phyloP scores from a whole-genome alignment of 768 basidiomycete species.

The Suillus weaverae region DNA sequence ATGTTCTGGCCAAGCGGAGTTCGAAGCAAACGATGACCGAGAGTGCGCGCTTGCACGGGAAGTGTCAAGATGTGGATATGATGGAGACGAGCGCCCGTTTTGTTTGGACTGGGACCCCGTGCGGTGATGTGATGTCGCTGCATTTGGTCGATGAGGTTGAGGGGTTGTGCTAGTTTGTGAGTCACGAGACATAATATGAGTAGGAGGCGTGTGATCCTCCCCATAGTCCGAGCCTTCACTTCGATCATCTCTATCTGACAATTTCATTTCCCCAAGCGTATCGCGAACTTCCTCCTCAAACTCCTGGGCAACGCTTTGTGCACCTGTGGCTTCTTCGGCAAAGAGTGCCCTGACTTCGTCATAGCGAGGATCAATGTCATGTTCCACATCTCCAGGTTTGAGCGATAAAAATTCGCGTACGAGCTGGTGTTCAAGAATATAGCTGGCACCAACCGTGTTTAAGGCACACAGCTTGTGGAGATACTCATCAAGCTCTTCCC shows the following conservation, averaged over 20 bases:
- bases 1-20: slow-evolving; percentile 28
- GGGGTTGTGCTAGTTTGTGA: slow-evolving; percentile 25
- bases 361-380: slow-evolving; percentile 58
- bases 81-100: slow-evolving; percentile 32
- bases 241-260: slow-evolving; percentile 46
- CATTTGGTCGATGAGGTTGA: slow-evolving; percentile 47
- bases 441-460: slow-evolving; percentile 61
- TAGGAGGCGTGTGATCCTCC: slow-evolving; percentile 40
- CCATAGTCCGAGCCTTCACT: slow-evolving; percentile 72
- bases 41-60: slow-evolving; percentile 30
- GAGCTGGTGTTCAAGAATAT: slow-evolving; percentile 79
- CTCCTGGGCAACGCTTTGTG: slow-evolving; percentile 33
- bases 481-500: slow-evolving; percentile 87
- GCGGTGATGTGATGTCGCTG: slow-evolving; percentile 41
- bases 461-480: slow-evolving; percentile 77
- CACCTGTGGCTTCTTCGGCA: slow-evolving; percentile 32
- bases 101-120: slow-evolving; percentile 36
- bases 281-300: slow-evolving; percentile 47
- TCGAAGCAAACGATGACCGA: slow-evolving; percentile 25
- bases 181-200: slow-evolving; percentile 32
- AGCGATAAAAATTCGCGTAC: slow-evolving; percentile 82
- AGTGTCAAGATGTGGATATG: slow-evolving; percentile 24
- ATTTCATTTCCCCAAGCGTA: slow-evolving; percentile 47
- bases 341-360: slow-evolving; percentile 60
- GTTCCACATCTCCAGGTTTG: slow-evolving; percentile 84